Conservation (phyloP, 768 basidiomycete genomes). For the Kwoniella mangroviensis region DNA sequence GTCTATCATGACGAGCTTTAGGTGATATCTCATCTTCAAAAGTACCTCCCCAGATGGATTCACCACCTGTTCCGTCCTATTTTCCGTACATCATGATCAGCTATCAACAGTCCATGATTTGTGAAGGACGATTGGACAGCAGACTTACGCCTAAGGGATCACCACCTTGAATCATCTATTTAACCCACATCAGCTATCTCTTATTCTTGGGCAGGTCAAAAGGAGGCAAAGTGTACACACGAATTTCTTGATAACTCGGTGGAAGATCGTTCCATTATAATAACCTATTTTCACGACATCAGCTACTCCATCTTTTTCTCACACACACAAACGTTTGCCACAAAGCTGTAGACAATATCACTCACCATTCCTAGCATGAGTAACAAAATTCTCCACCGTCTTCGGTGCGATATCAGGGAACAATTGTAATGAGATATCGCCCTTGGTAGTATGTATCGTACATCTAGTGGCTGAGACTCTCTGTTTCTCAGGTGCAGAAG, state of each 20-base stretch:
- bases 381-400: slow-evolving; percentile 97
- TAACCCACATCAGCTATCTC: slow-evolving; percentile 3
- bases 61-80: slow-evolving; percentile 89
- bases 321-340: neutral
- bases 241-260: slow-evolving; percentile 97
- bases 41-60: slow-evolving; percentile 92
- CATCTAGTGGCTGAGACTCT: slow-evolving; percentile 74
- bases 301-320: neutral
- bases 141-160: slow-evolving; percentile 72
- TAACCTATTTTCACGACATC: slow-evolving; percentile 61
- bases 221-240: slow-evolving; percentile 48
- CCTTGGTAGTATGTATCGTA: slow-evolving; percentile 91
- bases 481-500: slow-evolving; percentile 55
- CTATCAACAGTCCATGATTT: neutral
- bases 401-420: slow-evolving; percentile 93
- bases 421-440: slow-evolving; percentile 70
- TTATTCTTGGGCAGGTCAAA: neutral
- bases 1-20: slow-evolving; percentile 89
- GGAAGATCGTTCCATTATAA: slow-evolving; percentile 92
- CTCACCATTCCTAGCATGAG: slow-evolving; percentile 73
- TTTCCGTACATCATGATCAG: neutral
- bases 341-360: neutral
- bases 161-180: slow-evolving; percentile 70
- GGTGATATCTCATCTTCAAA: slow-evolving; percentile 95
- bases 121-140: neutral